Evolutionary conservation across 2,329 filamentous ascomycete genomes (phyloP), one percentile per base, ranked within the genome.

Genomic region (Colletotrichum agaves): DNA sequence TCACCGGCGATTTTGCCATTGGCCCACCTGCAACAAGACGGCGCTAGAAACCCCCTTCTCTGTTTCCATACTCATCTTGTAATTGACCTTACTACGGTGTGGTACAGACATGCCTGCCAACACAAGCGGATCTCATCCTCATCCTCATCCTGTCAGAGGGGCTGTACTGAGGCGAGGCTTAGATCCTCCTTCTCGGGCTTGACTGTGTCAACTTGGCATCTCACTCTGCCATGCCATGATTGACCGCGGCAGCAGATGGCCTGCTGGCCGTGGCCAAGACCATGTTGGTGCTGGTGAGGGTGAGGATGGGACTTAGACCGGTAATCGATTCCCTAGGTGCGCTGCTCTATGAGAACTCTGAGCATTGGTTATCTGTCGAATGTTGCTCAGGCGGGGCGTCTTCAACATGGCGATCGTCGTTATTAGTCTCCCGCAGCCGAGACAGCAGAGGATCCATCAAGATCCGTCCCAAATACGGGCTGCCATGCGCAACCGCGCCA

Each of bases 391-490:
- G 35, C 64, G 21, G 41, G 47, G 21, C 35, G 31, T 61, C 33
- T 21, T 19, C 53, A 55, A 64, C 61, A 64, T 67, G 53, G 43
- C 37, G 65, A 68, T 68, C 61, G 19, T 60, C 65, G 55, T 19
- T 47, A 13, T 53, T 64, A 55, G 65, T 47, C n/a, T 21, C 8
- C 6, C 23, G 39, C 13, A 47, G 47, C 39, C 39, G 47, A 47
- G 13, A n/a, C 23, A 39, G 27, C 44, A 41, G 23, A 61, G n/a
- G 39, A 47, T 19, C 27, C 55, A 46, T 65, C 61, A 23, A 59
- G 21, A 23, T 15, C 61, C 65, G 47, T 68, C 65, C 49, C 61
- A 65, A 59, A 59, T 65, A 68, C 65, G 65, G 65, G 65, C 61
- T 43, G 64, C 27, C 47, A 17, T 15, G 17, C 52, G 55, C 53